Conservation (phyloP, 139 green algal genomes). For the Deuterostichococcus epilithicus region DNA sequence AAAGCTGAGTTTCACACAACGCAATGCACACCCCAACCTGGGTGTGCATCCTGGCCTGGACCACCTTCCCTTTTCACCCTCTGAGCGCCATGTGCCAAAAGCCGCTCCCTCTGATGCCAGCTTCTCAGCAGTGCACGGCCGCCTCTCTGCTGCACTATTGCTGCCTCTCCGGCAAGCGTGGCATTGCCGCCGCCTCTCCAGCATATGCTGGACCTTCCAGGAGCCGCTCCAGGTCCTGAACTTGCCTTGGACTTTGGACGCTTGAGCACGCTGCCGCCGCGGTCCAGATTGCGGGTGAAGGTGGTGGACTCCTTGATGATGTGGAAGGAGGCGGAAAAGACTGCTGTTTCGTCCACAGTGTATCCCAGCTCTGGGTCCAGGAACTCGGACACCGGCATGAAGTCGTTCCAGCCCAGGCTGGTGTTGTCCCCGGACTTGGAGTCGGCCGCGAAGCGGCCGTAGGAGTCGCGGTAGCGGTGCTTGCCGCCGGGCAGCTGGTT, state of each 20-base stretch:
- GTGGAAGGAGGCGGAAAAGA: slow-evolving; percentile 56
- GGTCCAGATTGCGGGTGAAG: slow-evolving; percentile 30
- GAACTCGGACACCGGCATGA: slow-evolving; percentile 52
- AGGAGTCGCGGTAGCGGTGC: slow-evolving; percentile 62
- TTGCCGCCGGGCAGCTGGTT: slow-evolving; percentile 35
- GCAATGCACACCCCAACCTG: too few relatives aligned
- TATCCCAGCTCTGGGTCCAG: slow-evolving; percentile 17
- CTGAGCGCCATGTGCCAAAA: too few relatives aligned
- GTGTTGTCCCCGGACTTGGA: slow-evolving; percentile 63
- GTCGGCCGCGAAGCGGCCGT: slow-evolving; percentile 64
- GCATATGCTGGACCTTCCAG: too few relatives aligned
- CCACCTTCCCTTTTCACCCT: too few relatives aligned
- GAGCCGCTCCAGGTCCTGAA: not conserved
- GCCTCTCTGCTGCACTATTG: too few relatives aligned
- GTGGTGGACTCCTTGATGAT: slow-evolving; percentile 61
- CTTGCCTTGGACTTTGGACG: not conserved
- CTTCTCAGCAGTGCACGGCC: too few relatives aligned
- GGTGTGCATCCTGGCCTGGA: too few relatives aligned
- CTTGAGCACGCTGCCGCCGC: not conserved
- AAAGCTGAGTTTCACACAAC: not conserved
- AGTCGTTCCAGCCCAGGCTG: slow-evolving; percentile 75
- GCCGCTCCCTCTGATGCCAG: too few relatives aligned
- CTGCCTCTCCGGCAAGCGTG: too few relatives aligned
- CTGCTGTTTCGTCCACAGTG: slow-evolving; percentile 39
- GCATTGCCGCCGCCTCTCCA: slow-evolving; percentile 16